Evolutionary conservation across 257 asterid genomes (phyloP), one percentile per base, ranked within the genome.

Genomic region (Fraxinus pennsylvanica): DNA sequence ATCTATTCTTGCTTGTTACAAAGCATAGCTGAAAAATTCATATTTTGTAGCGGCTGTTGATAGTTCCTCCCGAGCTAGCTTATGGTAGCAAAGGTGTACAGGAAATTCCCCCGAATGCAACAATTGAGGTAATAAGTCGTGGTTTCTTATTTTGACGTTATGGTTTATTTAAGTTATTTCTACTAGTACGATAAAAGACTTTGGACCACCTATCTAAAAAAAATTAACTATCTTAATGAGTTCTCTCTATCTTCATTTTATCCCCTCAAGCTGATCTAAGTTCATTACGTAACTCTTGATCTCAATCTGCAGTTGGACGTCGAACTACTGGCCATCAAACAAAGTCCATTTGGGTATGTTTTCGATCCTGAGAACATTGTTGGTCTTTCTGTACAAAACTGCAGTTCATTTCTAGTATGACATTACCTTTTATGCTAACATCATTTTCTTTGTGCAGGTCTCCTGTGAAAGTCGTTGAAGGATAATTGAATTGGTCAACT

Each of bases 91-190:
- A 92, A 82, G 99, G 99, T 13, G 94, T 93, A 45, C 99, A 93
- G 78, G 99, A 96, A 90, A 96, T 96, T 67, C 99, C 99, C 83
- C 98, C 99, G 1, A 92, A 93, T 83, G 97, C 99, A 65, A 93
- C 98, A 36, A 96, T 93, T 70, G 98, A 96, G 96, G 99, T 92
- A 81, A 81, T 3, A 22, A 45, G 32, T 4, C 43, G 39, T 71
- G 25, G 63, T 75, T 59, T 9, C 30, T 29, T 29, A 29, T 1
- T 29, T 29, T 29, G 30, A 29, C 30, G 30, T 29, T 29, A 29
- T 29, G 30, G 30, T 29, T 29, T 29, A 47, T 65, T 14, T 29
- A 41, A 5, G 39, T 36, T 36, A 36, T 9, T 36, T 36, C 39
- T 6, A 5, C 39, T 36, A 36, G 39, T 36, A 36, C 39, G 39